Evolutionary conservation across 2,329 filamentous ascomycete species (phyloP).

Genomic region (Aspergillus texensis): DNA sequence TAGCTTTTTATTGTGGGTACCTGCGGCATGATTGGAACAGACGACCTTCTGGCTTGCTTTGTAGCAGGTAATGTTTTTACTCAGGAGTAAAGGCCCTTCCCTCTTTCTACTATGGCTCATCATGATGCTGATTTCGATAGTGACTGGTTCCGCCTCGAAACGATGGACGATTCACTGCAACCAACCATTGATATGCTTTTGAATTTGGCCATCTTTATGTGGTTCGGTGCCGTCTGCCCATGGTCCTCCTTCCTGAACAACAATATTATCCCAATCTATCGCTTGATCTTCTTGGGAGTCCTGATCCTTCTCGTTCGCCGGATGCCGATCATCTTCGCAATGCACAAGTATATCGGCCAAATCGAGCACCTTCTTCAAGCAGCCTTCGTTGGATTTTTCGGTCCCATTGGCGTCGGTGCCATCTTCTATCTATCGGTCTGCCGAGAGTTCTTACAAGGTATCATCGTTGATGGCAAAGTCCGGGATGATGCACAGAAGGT

Average conservation of each 20-base stretch:
- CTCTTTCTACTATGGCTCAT: background rate
- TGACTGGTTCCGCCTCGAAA: conserved; percentile 90
- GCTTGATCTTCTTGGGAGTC: conserved; percentile 73
- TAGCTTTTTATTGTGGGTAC: conserved; percentile 82
- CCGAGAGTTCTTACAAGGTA: conserved; percentile 68
- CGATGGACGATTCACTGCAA: conserved; percentile 86
- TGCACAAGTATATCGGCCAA: conserved; percentile 77
- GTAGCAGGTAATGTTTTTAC: conserved; percentile 89
- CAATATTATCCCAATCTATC: conserved; percentile 70
- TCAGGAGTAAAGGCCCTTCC: conserved; percentile 66
- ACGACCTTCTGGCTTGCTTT: conserved; percentile 90
- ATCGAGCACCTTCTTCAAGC: conserved; percentile 76
- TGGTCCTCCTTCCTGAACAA: conserved; percentile 73
- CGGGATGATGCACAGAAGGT: conserved; percentile 68
- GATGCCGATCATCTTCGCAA: conserved; percentile 71
- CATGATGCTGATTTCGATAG: conserved; percentile 33
- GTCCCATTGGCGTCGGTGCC: conserved; percentile 86
- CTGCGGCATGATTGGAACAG: conserved; percentile 81
- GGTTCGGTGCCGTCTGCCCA: conserved; percentile 84
- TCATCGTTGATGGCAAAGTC: conserved; percentile 61
- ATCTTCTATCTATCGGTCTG: conserved; percentile 87
- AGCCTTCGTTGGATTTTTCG: conserved; percentile 88
- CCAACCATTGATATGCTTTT: conserved; percentile 94
- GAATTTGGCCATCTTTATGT: conserved; percentile 85
- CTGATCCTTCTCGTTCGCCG: conserved; percentile 77